A percentile compares a stretch with the other conserved stretches of the same genome.
Conservation (phyloP, 176 grass and related monocot species). For the Musa troglodytarum region DNA sequence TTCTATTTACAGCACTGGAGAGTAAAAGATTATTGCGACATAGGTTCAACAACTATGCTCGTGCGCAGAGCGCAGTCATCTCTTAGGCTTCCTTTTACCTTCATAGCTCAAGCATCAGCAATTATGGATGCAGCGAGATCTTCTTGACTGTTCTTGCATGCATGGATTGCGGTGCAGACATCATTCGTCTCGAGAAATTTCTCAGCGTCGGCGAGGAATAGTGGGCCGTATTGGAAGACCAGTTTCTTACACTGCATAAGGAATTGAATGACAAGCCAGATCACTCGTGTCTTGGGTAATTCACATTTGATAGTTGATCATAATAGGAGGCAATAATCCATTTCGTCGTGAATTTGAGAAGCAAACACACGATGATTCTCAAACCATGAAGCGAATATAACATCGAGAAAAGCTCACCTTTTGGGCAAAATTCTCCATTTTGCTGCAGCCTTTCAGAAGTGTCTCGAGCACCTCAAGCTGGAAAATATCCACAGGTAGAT, state of each 20-base stretch:
- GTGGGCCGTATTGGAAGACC: slow-evolving; percentile 38
- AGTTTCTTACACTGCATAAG: slow-evolving; percentile 48
- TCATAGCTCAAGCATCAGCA: not conserved
- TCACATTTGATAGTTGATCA: no score
- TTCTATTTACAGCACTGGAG: no score
- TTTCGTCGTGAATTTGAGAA: not conserved
- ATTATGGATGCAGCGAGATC: not conserved
- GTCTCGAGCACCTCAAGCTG: slow-evolving; percentile 35
- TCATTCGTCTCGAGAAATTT: slow-evolving; percentile 42
- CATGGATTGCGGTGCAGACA: slow-evolving; percentile 51
- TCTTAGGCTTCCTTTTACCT: not conserved
- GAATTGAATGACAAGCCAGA: not conserved
- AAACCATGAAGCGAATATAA: not conserved
- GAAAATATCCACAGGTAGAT: slow-evolving; percentile 4
- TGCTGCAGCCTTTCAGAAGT: slow-evolving; percentile 44
- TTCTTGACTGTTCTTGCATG: slow-evolving; percentile 31
- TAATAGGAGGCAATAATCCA: no score
- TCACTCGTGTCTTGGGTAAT: no score
- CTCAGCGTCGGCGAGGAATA: slow-evolving; percentile 35
- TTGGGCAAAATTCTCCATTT: slow-evolving; percentile 23
- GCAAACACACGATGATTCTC: not conserved
- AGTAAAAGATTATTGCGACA: not conserved
- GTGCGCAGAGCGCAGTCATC: not conserved
- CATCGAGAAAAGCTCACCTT: slow-evolving; percentile 26
- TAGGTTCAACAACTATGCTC: not conserved